These are phyloP conservation scores for Phytophthora agathidicida DNA, from an alignment of 352 stramenopile genomes.

Conservation along the genomic window DNA sequence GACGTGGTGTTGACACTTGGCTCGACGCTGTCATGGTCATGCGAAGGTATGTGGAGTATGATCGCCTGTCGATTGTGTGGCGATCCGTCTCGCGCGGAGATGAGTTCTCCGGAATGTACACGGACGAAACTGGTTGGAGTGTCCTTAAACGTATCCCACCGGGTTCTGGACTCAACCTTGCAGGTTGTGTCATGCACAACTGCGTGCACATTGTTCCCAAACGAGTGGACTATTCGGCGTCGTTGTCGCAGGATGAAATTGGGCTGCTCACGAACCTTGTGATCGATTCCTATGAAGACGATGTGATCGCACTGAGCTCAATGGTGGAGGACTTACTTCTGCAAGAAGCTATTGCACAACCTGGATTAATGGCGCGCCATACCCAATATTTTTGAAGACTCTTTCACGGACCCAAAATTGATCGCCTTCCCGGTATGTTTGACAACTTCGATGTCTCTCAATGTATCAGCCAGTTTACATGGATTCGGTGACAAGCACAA, in stretches of 20 bases:
- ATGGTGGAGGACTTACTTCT: conserved; percentile 63
- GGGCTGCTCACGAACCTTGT: conserved; percentile 60
- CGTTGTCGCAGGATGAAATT: conserved; percentile 29
- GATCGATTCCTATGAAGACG: conserved; percentile 60
- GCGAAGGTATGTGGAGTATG: conserved; percentile 44
- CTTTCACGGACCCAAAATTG: no score
- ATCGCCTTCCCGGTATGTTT: no score
- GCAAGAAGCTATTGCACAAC: conserved; percentile 27
- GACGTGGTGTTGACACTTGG: conserved; percentile 24
- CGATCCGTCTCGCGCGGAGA: conserved; percentile 42
- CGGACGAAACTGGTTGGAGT: conserved; percentile 71
- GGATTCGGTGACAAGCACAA: no score
- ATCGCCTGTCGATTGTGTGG: conserved; percentile 66
- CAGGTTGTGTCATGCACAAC: conserved; percentile 49
- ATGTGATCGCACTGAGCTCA: conserved; percentile 49
- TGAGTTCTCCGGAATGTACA: conserved; percentile 53
- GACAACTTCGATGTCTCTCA: no score
- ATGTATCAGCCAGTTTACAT: no score
- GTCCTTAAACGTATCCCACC: conserved; percentile 49
- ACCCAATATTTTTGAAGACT: no score
- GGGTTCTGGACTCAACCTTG: conserved; percentile 17
- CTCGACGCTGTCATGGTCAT: conserved; percentile 59
- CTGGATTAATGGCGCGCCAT: neutral
- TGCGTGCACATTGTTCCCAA: conserved; percentile 51
- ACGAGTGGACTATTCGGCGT: conserved; percentile 19